Base-by-base conservation (phyloP, 78 protist genomes). In the Tieghemostelium lacteum region DNA sequence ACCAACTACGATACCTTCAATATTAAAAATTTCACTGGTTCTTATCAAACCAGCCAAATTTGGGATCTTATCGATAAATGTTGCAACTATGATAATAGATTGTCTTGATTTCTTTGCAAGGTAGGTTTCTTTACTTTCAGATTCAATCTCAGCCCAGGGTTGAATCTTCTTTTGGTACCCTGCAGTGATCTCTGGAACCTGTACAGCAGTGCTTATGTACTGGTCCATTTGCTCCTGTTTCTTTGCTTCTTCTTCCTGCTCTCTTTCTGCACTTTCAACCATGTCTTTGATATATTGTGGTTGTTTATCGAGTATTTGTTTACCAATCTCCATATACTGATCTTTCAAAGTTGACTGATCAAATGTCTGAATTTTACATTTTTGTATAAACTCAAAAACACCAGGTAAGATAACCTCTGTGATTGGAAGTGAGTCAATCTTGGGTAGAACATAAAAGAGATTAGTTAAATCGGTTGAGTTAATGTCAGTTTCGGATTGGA, bases 31-130 rank as follows among this genome's bases (percentile, higher is more conserved):
- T 85, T 94, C 96, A 49, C 67, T n/a, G 3, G 92, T 83, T 55
- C 96, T 74, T 19, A 67, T 70, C 6, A 94, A 73, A 64, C 96
- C 96, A 7, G 96, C 96, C 3, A 93, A n/a, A 40, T 93, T 93
- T 42, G 96, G 96, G 20, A 93, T 60, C 69, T 71, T 85, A 29
- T 93, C 96, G 45, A 93, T 75, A 73, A 88, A 88, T 7, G 93
- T 67, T 3, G 96, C 96, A 20, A 72, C 77, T 14, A 93, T 42
- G 3, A 93, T 93, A 17, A 93, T 22, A 14, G 22, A 19, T 52
- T 92, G 95, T 63, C 87, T 75, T 45, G 73, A 26, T 26, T 85
- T 67, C 3, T 58, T 24, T 14, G n/a, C 6, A 33, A 75, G 52
- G 2, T 73, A 19, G 5, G 58, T 52, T 19, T 75, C 63, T 49